Evolutionary conservation across 2,329 filamentous ascomycete species (phyloP), one percentile per base, ranked within the genome.

Genomic region (Trichoderma pleuroti): DNA sequence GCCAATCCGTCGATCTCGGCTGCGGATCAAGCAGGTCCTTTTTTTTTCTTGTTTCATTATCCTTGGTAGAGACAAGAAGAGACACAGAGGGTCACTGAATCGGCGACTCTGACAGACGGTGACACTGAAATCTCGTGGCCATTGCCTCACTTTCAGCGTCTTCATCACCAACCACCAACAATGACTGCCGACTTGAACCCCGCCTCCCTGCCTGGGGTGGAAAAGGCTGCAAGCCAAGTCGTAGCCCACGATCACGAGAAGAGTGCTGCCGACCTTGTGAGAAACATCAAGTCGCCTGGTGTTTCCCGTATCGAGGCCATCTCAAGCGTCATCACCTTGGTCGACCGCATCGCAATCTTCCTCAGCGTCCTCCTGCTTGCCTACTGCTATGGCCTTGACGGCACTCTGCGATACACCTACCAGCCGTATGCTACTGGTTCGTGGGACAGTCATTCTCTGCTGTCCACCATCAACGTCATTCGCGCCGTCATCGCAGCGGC

Each of bases 351-450:
- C 71, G 82, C 84, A 72, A 84, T 92, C 76, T 91, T 91, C 78
- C 75, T 86, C 11, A 83, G 88, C 28, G 82, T 91, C 73, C 91
- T 91, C 76, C 77, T 91, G 36, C 80, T 91, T 67, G 86, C 88
- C 12, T 92, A 90, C 77, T 87, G 85, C 39, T 92, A 91, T 76
- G 86, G 87, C 2, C 82, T 91, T 26, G 88, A 90, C 73, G 86
- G 86, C 28, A 86, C 82, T 1, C 81, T 90, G 56, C 84, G 88
- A 16, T 85, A 83, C 72, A 82, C 84, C 8, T 88, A 86, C 77
- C 87, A 88, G 82, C 82, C 87, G 7, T 77, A 81, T 64, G 89
- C 88, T 1, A 88, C 87, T 0, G 81, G 82, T 1, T 81, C 78
- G 1, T 88, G 86, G 72, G 75, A 76, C 4, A 71, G 80, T 7